A percentile compares a stretch with the other conserved stretches of the same genome.
These are phyloP conservation scores for Iris pallida DNA, from an alignment of 116 monocot genomes.

Conservation along the genomic window DNA sequence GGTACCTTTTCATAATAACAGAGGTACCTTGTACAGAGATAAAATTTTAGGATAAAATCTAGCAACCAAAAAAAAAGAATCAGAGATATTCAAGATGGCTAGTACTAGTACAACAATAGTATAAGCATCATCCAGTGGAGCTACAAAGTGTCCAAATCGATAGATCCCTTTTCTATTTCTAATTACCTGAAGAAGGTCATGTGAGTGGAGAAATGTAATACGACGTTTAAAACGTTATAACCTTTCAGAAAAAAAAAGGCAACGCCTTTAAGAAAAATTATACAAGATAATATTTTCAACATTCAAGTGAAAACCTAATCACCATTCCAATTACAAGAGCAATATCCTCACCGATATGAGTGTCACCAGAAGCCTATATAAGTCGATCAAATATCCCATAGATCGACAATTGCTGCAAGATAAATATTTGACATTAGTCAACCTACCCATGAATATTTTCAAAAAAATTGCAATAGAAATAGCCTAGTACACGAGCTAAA, in stretches of 20 bases:
- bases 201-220: neutral
- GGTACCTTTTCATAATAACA: too few relatives aligned
- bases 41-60: too few relatives aligned
- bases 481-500: too few relatives aligned
- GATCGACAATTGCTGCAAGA: conserved; percentile 77
- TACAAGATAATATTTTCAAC: too few relatives aligned
- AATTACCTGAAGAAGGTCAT: conserved; percentile 89
- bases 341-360: conserved; percentile 94
- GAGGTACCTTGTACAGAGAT: too few relatives aligned
- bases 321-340: conserved; percentile 97
- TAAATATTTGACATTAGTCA: conserved; percentile 4
- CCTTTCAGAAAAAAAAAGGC: too few relatives aligned
- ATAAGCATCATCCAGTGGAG: conserved; percentile 94
- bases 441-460: too few relatives aligned
- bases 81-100: too few relatives aligned
- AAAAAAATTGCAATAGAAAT: too few relatives aligned
- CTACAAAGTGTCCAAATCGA: conserved; percentile 87
- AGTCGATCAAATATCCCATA: conserved; percentile 84
- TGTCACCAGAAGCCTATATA: conserved; percentile 87
- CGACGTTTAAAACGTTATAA: too few relatives aligned
- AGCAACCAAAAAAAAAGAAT: too few relatives aligned
- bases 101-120: conserved; percentile 83
- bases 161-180: conserved; percentile 94
- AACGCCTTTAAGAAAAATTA: neutral
- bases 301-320: neutral